Evolutionary conservation across 257 asterid species (phyloP), one percentile per base, ranked within the genome.

Genomic region (Ballota nigra): DNA sequence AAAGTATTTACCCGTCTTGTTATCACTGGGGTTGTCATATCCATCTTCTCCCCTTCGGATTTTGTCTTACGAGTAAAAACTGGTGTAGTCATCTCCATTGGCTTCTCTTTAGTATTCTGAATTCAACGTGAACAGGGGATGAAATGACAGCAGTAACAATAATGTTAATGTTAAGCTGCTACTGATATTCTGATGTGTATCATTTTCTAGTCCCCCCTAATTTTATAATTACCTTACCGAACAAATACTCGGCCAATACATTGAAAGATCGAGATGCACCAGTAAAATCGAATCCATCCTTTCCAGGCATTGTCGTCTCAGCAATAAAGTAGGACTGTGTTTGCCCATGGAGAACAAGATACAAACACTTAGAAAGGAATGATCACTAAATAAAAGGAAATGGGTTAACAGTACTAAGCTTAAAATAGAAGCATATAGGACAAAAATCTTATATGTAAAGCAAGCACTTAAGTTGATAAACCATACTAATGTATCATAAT

Each of bases 41-140:
- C 98, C 98, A 90, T 85, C 80, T 79, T 88, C 87, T 83, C 88
- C 66, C 97, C 96, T 11, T 81, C 82, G 3, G 85, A 70, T 69
- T 84, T 75, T 23, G 41, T n/a, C 79, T 66, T 79, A 72, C 89
- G 86, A 67, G 93, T 90, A 76, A 83, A 75, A 73, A 90, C 95
- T 19, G 98, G 98, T 10, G 95, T 86, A 5, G 97, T 90, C 98
- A 90, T 92, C 82, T 86, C 92, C 97, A 90, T 92, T 73, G 79
- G 80, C 88, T 88, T 85, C 71, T 82, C 78, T 41, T 58, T 72
- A 29, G 87, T 83, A 68, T 92, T 92, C 98, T 92, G 82, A 57
- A 76, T 51, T 33, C 72, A 74, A 53, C 20, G 59, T 36, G 1
- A 15, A 60, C 55, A 76, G 58, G 34, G 26, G 75, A 73, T 13